Conservation (phyloP, 768 basidiomycete genomes). For the Artomyces pyxidatus region DNA sequence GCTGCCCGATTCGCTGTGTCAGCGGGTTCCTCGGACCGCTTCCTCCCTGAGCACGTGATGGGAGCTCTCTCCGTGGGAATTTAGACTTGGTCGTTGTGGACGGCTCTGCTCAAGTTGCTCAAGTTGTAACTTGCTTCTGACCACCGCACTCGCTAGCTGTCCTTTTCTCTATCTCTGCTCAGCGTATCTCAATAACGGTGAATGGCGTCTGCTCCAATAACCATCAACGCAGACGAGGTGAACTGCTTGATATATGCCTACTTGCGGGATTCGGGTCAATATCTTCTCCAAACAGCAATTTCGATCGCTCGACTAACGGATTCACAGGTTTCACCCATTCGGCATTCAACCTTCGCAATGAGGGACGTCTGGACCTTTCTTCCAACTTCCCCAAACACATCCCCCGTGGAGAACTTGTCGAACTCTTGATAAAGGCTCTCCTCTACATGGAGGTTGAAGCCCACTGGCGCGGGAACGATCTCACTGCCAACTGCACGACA, state of each 20-base stretch:
- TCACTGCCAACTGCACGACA: constrained; percentile 58
- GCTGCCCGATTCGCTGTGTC: too few species aligned
- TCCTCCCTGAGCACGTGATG: too few species aligned
- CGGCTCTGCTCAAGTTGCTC: too few species aligned
- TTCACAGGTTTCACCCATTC: constrained; percentile 68
- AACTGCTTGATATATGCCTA: constrained; percentile 84
- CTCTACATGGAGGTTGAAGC: constrained; percentile 79
- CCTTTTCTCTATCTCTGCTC: too few species aligned
- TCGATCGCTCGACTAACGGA: constrained; percentile 4
- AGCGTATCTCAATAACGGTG: too few species aligned
- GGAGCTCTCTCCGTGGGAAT: too few species aligned
- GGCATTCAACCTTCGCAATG: constrained; percentile 72
- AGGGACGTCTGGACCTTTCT: constrained; percentile 63
- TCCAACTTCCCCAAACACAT: constrained; percentile 65
- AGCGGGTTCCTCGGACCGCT: too few species aligned
- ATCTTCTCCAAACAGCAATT: neutral
- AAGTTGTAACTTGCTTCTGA: too few species aligned
- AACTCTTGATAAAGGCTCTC: constrained; percentile 72
- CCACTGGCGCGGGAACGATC: constrained; percentile 62
- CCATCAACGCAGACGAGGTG: constrained; percentile 73
- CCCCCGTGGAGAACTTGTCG: constrained; percentile 73
- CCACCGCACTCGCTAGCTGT: too few species aligned
- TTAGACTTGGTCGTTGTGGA: too few species aligned
- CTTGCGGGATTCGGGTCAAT: constrained; percentile 69
- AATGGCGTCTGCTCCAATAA: constrained; percentile 34